phyloP scores from a whole-genome alignment of 2,329 filamentous ascomycete species.

The Hymenoscyphus scutula region DNA sequence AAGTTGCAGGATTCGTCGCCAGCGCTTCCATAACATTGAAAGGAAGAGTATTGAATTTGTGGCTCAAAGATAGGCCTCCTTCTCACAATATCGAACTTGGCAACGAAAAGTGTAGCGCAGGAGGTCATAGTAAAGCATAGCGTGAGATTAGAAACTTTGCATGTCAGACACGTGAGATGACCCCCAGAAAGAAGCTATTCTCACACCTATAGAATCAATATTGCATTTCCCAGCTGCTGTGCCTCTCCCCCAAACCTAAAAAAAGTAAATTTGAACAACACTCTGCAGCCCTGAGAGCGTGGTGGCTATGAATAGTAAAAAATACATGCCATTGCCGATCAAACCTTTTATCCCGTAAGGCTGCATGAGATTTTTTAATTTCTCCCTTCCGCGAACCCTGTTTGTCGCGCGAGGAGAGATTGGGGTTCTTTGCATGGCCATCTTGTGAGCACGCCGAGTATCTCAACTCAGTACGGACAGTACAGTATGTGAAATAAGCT shows the following conservation, averaged over 20 bases:
- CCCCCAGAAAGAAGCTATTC: too few relatives aligned
- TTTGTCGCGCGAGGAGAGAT: not conserved
- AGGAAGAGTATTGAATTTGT: not conserved
- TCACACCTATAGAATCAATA: too few relatives aligned
- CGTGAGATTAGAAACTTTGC: too few relatives aligned
- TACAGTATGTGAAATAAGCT: not conserved
- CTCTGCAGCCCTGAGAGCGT: not conserved
- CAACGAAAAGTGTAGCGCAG: too few relatives aligned
- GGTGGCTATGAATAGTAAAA: conserved; percentile 6
- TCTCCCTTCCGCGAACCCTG: not conserved
- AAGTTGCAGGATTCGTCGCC: not conserved
- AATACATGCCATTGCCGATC: not conserved
- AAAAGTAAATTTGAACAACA: not conserved
- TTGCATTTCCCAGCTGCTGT: too few relatives aligned
- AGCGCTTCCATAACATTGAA: not conserved
- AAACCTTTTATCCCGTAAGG: conserved; percentile 7
- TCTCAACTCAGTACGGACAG: not conserved
- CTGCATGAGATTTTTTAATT: conserved; percentile 8
- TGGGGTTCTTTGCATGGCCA: not conserved
- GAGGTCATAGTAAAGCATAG: too few relatives aligned
- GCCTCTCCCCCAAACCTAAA: not conserved
- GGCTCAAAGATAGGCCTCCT: not conserved
- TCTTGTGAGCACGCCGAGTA: not conserved
- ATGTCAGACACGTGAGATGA: too few relatives aligned
- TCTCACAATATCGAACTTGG: too few relatives aligned